Base-by-base conservation (phyloP, 805 yeast species). In the Blastobotrys peoriensis region DNA sequence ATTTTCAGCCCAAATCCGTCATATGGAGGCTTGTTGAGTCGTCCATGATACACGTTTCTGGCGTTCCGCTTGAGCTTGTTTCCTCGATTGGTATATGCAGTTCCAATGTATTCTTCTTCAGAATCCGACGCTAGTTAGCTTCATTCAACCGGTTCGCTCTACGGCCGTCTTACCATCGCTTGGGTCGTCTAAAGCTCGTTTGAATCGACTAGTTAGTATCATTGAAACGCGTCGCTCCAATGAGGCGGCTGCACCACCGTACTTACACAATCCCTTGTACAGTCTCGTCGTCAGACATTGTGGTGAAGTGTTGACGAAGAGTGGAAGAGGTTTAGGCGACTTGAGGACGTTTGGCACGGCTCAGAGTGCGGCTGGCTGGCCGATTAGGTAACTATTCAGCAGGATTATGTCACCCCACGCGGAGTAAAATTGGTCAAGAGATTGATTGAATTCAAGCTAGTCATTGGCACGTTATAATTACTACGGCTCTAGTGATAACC, bases 21-120 rank as follows among this genome's bases (percentile, higher is more conserved):
- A 5, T 54, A 55, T 3, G 65, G 53, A 2, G 48, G 50, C 5
- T 48, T 43, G 4, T 55, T 55, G 33, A 79, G 60, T 36, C 65
- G 63, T 22, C 67, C 70, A 46, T 74, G 66, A 39, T 76, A 71
- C 0, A 78, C 73, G 13, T 58, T 54, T 6, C 70, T 66, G 5
- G 81, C 69, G 1, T 73, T 73, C 37, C 71, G 70, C 41, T 76
- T 70, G 27, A 80, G 64, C 56, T 79, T 79, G 48, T 74, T 73
- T 6, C 84, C 84, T 43, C 84, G 64, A 53, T 79, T 79, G 0
- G 76, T 64, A 1, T 44, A 30, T 5, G 50, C 37, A 4, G 36
- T 23, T 17, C 47, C 47, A 3, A 45, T 42, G 39, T 40, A 48
- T 5, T 50, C 55, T 27, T 45, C 52, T 3, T 51, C 55, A 3